A percentile compares a stretch with the other conserved stretches of the same genome.
phyloP scores from a whole-genome alignment of 2,329 filamentous ascomycete genomes.

The Botrytis galanthina region DNA sequence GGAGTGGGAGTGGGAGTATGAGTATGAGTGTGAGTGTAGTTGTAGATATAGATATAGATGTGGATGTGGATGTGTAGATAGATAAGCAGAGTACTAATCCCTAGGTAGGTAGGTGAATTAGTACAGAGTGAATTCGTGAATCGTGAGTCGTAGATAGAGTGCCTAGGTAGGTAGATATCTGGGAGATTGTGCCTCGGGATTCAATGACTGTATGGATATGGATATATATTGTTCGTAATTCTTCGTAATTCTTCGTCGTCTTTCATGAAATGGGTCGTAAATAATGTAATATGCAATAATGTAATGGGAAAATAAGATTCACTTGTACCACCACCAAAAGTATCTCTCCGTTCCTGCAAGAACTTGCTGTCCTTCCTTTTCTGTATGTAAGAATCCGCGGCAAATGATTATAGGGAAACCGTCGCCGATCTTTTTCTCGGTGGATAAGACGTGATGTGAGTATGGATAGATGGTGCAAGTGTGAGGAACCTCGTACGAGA shows the following conservation, averaged over 20 bases:
- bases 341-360: constrained; percentile 1
- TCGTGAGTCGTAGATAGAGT: background rate
- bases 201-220: no score
- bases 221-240: background rate
- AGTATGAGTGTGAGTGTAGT: background rate
- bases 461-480: background rate
- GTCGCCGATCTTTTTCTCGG: constrained; percentile 3
- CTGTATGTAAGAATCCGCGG: constrained; percentile 10
- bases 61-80: background rate
- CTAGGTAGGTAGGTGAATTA: background rate
- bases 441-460: background rate
- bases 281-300: no score
- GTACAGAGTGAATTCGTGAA: background rate
- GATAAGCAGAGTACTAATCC: background rate
- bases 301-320: background rate
- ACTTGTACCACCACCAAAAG: background rate
- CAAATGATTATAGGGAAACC: background rate
- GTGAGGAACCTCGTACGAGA: background rate
- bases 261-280: background rate
- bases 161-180: background rate
- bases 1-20: no score
- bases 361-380: constrained; percentile 1
- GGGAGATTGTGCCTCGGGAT: no score
- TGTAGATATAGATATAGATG: background rate
- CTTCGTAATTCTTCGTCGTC: background rate